phyloP scores from a whole-genome alignment of 768 basidiomycete species.

The Lactarius indigo region DNA sequence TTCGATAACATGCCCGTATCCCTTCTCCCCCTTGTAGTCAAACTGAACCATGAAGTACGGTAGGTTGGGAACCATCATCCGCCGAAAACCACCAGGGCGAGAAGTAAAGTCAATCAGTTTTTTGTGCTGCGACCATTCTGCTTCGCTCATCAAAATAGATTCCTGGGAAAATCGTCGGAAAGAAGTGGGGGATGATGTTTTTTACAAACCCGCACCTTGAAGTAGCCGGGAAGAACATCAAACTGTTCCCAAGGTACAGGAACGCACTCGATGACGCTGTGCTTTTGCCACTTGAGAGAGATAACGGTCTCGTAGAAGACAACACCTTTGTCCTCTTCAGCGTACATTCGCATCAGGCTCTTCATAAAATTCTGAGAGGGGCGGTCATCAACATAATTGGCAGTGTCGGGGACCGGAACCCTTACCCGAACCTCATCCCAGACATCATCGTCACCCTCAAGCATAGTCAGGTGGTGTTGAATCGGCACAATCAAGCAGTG shows the following conservation, averaged over 20 bases:
- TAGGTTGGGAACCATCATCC: conserved; percentile 93
- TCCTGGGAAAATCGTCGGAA: conserved; percentile 49
- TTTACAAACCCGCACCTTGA: conserved; percentile 59
- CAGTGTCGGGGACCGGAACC: conserved; percentile 13
- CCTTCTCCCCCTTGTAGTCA: conserved; percentile 96
- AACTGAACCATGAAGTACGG: conserved; percentile 99
- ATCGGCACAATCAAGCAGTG: conserved; percentile 96
- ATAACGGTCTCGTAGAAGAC: conserved; percentile 95
- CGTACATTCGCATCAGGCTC: conserved; percentile 92
- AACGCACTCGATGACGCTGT: conserved; percentile 91
- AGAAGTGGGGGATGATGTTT: not conserved
- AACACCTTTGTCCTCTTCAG: conserved; percentile 89
- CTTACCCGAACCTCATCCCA: conserved; percentile 95
- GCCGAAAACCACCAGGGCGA: conserved; percentile 88
- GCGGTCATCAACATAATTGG: not conserved
- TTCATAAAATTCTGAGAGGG: conserved; percentile 71
- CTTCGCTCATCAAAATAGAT: conserved; percentile 88
- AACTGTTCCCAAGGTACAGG: conserved; percentile 88
- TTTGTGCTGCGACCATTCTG: conserved; percentile 98
- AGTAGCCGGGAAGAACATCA: conserved; percentile 87
- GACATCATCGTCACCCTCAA: conserved; percentile 95
- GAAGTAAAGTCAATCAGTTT: conserved; percentile 93
- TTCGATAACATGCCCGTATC: conserved; percentile 98
- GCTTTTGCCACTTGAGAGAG: conserved; percentile 80
- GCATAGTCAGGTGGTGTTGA: conserved; percentile 85